Percentiles rank a stretch among this genome's conserved stretches.
phyloP scores from a whole-genome alignment of 805 yeast genomes.

The Schwanniomyces pseudopolymorphus region DNA sequence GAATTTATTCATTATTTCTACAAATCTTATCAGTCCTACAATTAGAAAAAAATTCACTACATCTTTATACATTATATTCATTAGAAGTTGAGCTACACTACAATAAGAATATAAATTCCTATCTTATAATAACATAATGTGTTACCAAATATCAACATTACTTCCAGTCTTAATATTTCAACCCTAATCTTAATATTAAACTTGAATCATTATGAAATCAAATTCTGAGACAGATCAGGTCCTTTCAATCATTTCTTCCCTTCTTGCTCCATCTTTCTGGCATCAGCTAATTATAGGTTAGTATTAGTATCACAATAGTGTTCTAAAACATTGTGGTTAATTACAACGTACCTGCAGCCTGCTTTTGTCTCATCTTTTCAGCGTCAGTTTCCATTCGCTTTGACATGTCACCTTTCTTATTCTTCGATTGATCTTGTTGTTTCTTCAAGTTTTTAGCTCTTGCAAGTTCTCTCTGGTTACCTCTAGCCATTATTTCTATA shows the following conservation, averaged over 20 bases:
- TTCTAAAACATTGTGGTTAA: neutral
- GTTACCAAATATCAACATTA: neutral
- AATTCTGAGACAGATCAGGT: neutral
- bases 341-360: constrained; percentile 67
- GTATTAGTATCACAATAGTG: constrained; percentile 6
- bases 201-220: neutral
- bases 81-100: neutral
- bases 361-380: constrained; percentile 85
- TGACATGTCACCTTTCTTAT: constrained; percentile 79
- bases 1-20: no score
- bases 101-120: neutral
- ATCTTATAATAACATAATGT: neutral
- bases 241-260: neutral
- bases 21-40: neutral
- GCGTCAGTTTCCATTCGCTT: constrained; percentile 89
- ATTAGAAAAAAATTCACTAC: neutral
- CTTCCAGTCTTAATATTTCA: no score
- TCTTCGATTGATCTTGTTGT: constrained; percentile 53
- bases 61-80: neutral
- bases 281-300: constrained; percentile 43
- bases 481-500: constrained; percentile 71
- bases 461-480: constrained; percentile 94
- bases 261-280: constrained; percentile 38
- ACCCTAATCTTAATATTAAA: neutral
- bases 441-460: constrained; percentile 86